These are phyloP conservation scores for Zymoseptoria pseudotritici DNA, from an alignment of 2,329 filamentous ascomycete genomes.

Conservation along the genomic window DNA sequence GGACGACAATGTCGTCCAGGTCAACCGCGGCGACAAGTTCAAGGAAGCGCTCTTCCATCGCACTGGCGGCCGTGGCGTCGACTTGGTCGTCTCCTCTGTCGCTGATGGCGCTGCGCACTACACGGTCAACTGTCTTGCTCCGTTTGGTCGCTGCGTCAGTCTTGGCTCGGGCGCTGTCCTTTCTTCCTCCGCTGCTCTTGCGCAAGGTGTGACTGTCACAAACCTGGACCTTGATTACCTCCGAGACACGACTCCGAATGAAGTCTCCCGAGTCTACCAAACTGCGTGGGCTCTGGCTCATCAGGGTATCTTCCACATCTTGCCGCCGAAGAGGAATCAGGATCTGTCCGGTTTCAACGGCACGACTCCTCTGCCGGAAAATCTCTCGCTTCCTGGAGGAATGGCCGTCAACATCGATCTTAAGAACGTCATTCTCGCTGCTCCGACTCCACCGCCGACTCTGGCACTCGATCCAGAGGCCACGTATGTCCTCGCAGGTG, in stretches of 20 bases:
- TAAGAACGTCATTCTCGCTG: background rate
- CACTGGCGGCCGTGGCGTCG: conserved; percentile 1
- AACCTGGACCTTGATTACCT: conserved; percentile 1
- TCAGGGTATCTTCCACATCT: background rate
- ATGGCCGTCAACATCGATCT: background rate
- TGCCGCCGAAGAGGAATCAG: conserved; percentile 1
- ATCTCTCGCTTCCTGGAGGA: background rate
- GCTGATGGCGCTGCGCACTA: background rate
- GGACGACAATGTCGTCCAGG: conserved; percentile 1
- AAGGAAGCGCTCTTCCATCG: conserved; percentile 1
- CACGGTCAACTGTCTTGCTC: conserved; percentile 1
- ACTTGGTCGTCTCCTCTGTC: background rate
- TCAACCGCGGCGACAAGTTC: conserved; percentile 1
- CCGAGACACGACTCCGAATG: background rate
- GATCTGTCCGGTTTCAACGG: background rate
- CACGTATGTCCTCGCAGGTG: conserved; percentile 7
- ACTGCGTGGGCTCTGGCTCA: background rate
- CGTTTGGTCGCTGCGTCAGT: conserved; percentile 1
- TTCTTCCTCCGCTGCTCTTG: background rate
- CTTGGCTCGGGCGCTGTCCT: background rate
- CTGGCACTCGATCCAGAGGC: conserved; percentile 14
- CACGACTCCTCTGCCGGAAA: background rate
- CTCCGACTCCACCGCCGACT: conserved; percentile 4
- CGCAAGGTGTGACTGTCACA: background rate
- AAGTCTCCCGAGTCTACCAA: background rate